These are phyloP conservation scores for Colletotrichum graminicola DNA, from an alignment of 2,329 filamentous ascomycete species.

Conservation along the genomic window DNA sequence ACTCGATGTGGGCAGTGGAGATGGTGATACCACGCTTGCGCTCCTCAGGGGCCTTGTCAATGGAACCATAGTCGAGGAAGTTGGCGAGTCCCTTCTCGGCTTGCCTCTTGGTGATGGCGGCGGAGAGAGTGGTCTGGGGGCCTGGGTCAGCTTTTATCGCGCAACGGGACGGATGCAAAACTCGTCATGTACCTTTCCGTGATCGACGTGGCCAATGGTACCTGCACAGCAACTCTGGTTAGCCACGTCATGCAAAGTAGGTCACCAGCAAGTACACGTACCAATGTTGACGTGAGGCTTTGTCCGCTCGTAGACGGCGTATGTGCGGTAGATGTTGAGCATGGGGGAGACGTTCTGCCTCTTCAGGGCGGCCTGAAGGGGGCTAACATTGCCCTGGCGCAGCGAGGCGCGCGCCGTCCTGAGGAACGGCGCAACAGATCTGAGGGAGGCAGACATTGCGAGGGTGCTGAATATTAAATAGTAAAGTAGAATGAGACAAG, in stretches of 20 bases:
- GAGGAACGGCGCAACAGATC: conserved; percentile 82
- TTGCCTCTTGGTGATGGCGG: conserved; percentile 98
- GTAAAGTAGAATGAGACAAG: conserved; percentile 44
- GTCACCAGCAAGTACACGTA: conserved; percentile 54
- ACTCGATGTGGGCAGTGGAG: conserved; percentile 98
- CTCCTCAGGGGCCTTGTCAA: conserved; percentile 99
- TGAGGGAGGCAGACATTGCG: conserved; percentile 85
- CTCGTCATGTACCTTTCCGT: conserved; percentile 83
- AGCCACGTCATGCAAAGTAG: conserved; percentile 34
- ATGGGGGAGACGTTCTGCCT: conserved; percentile 73
- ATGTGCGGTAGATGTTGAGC: conserved; percentile 74
- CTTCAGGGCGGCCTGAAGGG: conserved; percentile 78
- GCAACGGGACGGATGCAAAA: background rate
- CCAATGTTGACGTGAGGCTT: conserved; percentile 99
- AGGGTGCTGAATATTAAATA: conserved; percentile 43
- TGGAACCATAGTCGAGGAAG: conserved; percentile 97
- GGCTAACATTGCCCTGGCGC: conserved; percentile 77
- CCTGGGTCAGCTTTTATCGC: conserved; percentile 41
- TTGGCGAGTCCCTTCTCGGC: conserved; percentile 92
- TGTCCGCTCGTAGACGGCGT: conserved; percentile 82
- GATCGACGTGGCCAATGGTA: conserved; percentile 99
- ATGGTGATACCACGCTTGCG: conserved; percentile 99
- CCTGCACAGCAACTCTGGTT: conserved; percentile 60
- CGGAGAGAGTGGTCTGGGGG: conserved; percentile 91
- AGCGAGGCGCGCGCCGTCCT: conserved; percentile 84